Evolutionary conservation across 129 eudicot genomes (phyloP), one percentile per base, ranked within the genome.

Genomic region (Artemisia argyi): DNA sequence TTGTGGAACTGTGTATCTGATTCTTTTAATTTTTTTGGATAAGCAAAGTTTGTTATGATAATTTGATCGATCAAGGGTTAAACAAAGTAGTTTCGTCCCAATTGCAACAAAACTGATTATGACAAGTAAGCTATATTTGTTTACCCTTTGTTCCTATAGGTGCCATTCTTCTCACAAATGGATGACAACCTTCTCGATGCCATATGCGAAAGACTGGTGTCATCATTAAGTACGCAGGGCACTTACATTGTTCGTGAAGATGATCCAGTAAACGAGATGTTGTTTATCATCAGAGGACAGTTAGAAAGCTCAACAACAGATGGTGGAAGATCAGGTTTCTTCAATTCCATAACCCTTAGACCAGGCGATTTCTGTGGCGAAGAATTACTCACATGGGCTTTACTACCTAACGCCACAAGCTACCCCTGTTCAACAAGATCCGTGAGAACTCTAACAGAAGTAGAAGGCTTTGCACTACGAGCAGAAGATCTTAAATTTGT

Each of bases 321-420:
- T 22, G 96, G 99, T 2, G 97, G 99, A 53, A 80, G 96, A 22
- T 73, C 97, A 0, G 97, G 99, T 10, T 94, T 88, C 84, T 90
- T 84, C 80, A 95, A 95, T 61, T 90, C 97, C 12, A 95, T 95
- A 57, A 95, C 96, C 35, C 89, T 95, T 11, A n/a, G 97, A 26
- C 99, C 97, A 0, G 96, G 96, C 1, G 96, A 95, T 78, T 95
- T 95, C 49, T 90, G 97, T 54, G 99, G 97, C 5, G 98, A 94
- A 69, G 98, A 94, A 35, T 35, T 90, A 17, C 92, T 94, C 44
- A 90, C 97, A 16, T 95, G 99, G 99, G 99, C 97, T 3, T 60
- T 95, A 20, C 66, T 95, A 4, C 97, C 97, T 7, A 88, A 84
- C 68, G 47, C 97, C 68, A 72, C 79, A 4, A 86, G 78, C 74